phyloP scores from a whole-genome alignment of 2,329 filamentous ascomycete species.

The Aspergillus melleus region DNA sequence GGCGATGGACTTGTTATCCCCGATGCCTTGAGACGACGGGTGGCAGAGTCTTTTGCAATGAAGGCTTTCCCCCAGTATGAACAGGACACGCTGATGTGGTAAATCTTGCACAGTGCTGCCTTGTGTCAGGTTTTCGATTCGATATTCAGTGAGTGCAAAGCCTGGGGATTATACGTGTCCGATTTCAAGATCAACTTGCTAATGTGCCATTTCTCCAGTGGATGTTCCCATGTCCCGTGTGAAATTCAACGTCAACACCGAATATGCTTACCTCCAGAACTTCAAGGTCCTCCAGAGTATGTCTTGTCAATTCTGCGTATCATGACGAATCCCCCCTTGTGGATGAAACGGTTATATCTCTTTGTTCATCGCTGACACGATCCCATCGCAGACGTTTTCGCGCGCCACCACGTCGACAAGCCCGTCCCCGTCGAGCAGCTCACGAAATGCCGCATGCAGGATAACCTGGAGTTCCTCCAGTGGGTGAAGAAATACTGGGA shows the following conservation, averaged over 20 bases:
- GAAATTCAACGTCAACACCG: constrained; percentile 96
- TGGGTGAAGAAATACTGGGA: constrained; percentile 98
- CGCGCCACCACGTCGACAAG: constrained; percentile 84
- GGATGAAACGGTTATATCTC: neutral
- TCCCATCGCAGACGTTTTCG: constrained; percentile 64
- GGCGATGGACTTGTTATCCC: neutral
- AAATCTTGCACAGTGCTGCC: constrained; percentile 66
- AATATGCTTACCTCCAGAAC: constrained; percentile 97
- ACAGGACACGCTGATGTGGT: constrained; percentile 9
- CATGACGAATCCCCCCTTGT: neutral
- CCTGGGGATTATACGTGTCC: neutral
- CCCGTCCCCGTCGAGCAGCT: constrained; percentile 84
- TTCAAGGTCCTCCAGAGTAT: constrained; percentile 96
- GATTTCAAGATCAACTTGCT: neutral
- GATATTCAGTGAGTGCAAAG: constrained; percentile 69
- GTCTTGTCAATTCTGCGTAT: constrained; percentile 33
- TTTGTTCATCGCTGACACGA: constrained; percentile 1
- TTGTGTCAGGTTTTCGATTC: constrained; percentile 98
- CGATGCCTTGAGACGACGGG: neutral
- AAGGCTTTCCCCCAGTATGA: neutral
- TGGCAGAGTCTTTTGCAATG: neutral
- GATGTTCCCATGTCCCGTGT: constrained; percentile 94
- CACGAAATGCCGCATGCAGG: constrained; percentile 99
- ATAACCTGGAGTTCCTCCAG: constrained; percentile 98
- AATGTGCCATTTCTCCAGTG: constrained; percentile 43